Conservation (phyloP, 73 alveolate genomes). For the Tetrahymena thermophila region DNA sequence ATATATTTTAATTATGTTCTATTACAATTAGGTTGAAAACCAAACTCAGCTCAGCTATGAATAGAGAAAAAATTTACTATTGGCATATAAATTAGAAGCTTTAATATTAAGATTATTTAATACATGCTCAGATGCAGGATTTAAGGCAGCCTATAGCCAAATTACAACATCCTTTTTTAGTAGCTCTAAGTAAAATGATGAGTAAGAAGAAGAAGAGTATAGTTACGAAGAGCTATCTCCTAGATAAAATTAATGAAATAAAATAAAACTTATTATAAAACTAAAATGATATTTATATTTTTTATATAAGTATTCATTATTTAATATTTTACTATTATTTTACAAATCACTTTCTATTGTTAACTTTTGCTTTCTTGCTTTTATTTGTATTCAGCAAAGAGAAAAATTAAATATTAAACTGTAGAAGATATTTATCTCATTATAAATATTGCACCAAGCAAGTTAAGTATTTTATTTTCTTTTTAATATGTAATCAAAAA, state of each 20-base stretch:
- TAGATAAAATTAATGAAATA: not conserved
- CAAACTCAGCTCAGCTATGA: not conserved
- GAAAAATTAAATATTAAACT: no score
- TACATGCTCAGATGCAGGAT: not conserved
- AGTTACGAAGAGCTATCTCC: not conserved
- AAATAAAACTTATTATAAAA: not conserved
- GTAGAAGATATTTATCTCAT: not conserved
- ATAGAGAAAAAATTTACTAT: not conserved
- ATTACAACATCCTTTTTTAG: not conserved
- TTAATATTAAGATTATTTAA: not conserved
- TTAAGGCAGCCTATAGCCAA: not conserved
- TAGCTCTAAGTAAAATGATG: not conserved
- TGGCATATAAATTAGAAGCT: not conserved
- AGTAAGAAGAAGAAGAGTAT: not conserved
- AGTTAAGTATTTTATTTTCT: not conserved
- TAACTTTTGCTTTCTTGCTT: not conserved
- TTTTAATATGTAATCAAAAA: not conserved
- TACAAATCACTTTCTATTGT: no score
- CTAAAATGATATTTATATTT: no score
- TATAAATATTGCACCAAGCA: not conserved
- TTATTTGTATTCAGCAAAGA: not conserved
- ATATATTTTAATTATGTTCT: not conserved
- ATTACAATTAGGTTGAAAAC: not conserved
- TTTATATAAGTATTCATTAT: no score
- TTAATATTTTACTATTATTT: no score